Conservation (phyloP, 495 filamentous ascomycete genomes). For the Xeromyces bisporus region DNA sequence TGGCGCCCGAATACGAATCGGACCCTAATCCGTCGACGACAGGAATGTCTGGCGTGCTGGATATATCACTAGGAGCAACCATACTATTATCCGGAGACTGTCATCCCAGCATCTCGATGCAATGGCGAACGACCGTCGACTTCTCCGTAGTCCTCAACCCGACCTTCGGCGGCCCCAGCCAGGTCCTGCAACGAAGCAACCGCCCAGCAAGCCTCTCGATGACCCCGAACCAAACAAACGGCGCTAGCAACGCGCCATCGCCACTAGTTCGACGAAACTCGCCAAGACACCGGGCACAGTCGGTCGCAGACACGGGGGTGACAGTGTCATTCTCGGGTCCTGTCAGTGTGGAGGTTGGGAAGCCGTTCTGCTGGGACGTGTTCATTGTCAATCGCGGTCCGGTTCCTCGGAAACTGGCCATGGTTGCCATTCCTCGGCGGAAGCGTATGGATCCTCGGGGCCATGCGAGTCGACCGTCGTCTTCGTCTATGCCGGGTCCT, state of each 20-base stretch:
- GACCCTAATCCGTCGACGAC: slow-evolving; percentile 29
- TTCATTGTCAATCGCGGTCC: slow-evolving; percentile 73
- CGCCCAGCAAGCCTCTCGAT: slow-evolving; percentile 38
- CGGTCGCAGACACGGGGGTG: slow-evolving; percentile 46
- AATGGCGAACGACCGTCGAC: slow-evolving; percentile 69
- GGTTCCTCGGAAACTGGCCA: slow-evolving; percentile 54
- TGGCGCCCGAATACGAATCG: slow-evolving; percentile 47
- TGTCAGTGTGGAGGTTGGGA: slow-evolving; percentile 43
- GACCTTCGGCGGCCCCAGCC: slow-evolving; percentile 46
- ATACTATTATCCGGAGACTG: slow-evolving; percentile 49
- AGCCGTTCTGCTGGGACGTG: slow-evolving; percentile 70
- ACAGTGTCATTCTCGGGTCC: slow-evolving; percentile 61
- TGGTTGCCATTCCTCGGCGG: slow-evolving; percentile 66
- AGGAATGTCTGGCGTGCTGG: slow-evolving; percentile 33
- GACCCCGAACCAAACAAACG: slow-evolving; percentile 15
- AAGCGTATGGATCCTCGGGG: slow-evolving; percentile 49
- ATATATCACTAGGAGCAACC: slow-evolving; percentile 48
- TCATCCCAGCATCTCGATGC: slow-evolving; percentile 56
- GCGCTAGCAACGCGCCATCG: slow-evolving; percentile 10
- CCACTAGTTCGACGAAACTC: slow-evolving; percentile 34
- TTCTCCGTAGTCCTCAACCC: slow-evolving; percentile 54
- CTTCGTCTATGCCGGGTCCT: slow-evolving; percentile 25
- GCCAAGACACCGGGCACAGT: slow-evolving; percentile 32
- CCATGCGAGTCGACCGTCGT: slow-evolving; percentile 31
- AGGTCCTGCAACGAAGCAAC: slow-evolving; percentile 30